These are phyloP conservation scores for Lagenidium sp. DNA, from an alignment of 352 stramenopile species.

Conservation along the genomic window DNA sequence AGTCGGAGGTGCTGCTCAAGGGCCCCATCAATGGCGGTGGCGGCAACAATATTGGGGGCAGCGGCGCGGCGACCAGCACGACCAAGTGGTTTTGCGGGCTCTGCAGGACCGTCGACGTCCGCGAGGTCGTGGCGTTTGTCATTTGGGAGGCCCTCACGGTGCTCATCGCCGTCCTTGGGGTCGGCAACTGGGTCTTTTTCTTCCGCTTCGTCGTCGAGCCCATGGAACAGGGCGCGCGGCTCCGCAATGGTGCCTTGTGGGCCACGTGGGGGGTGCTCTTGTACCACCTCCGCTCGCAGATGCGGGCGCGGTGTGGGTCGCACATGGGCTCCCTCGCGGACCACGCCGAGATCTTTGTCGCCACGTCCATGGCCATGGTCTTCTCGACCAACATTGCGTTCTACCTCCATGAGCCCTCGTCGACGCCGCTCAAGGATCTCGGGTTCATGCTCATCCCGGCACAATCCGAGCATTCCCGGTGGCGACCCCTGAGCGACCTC, in stretches of 20 bases:
- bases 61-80: too few relatives aligned
- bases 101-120: slow-evolving; percentile 9
- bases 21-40: too few relatives aligned
- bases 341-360: slow-evolving; percentile 28
- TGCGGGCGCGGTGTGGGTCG: slow-evolving; percentile 10
- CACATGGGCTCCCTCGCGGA: slow-evolving; percentile 12
- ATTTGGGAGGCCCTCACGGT: slow-evolving; percentile 14
- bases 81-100: too few relatives aligned
- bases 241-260: slow-evolving; percentile 11
- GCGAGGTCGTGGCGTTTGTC: slow-evolving; percentile 16
- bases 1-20: too few relatives aligned
- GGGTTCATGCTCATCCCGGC: slow-evolving; percentile 34
- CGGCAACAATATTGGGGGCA: too few relatives aligned
- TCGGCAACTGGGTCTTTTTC: slow-evolving; percentile 18
- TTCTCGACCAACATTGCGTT: slow-evolving; percentile 34
- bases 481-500: slow-evolving; percentile 27
- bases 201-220: slow-evolving; percentile 21
- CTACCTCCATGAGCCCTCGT: slow-evolving; percentile 25
- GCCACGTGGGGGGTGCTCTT: slow-evolving; percentile 7
- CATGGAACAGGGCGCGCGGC: slow-evolving; percentile 4
- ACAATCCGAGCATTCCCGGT: slow-evolving; percentile 18
- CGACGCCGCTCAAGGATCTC: slow-evolving; percentile 25
- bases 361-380: slow-evolving; percentile 21
- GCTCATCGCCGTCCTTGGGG: slow-evolving; percentile 15
- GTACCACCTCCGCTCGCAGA: slow-evolving; percentile 4